phyloP scores from a whole-genome alignment of 1,139 yeast species.

The Debaryomyces nepalensis region DNA sequence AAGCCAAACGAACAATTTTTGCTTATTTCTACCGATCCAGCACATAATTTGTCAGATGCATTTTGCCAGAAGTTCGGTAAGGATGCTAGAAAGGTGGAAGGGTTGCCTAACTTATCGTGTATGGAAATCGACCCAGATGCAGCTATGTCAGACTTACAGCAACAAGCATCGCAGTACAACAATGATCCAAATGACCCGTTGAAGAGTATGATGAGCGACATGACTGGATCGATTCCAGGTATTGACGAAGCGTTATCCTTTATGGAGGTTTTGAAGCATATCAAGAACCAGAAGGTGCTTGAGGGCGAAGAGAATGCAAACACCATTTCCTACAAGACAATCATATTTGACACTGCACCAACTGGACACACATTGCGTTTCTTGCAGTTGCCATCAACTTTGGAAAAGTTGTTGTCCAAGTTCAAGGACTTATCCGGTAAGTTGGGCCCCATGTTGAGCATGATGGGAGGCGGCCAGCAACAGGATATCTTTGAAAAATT shows the following conservation, averaged over 20 bases:
- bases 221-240: slow-evolving; percentile 96
- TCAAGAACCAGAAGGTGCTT: slow-evolving; percentile 67
- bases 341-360: slow-evolving; percentile 97
- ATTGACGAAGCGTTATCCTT: slow-evolving; percentile 97
- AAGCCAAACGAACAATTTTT: slow-evolving; percentile 82
- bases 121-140: slow-evolving; percentile 99
- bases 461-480: slow-evolving; percentile 72
- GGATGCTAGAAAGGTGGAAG: slow-evolving; percentile 93
- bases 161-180: slow-evolving; percentile 59
- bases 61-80: slow-evolving; percentile 97
- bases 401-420: slow-evolving; percentile 84
- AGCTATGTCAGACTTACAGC: slow-evolving; percentile 86
- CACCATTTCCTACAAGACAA: slow-evolving; percentile 66
- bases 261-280: slow-evolving; percentile 96
- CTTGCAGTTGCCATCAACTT: slow-evolving; percentile 88
- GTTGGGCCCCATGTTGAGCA: slow-evolving; percentile 88
- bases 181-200: slow-evolving; percentile 64
- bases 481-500: slow-evolving; percentile 83
- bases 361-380: slow-evolving; percentile 97
- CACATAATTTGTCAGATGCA: slow-evolving; percentile 95
- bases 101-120: slow-evolving; percentile 84
- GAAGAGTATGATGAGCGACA: slow-evolving; percentile 79
- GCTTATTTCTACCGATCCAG: slow-evolving; percentile 96
- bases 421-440: slow-evolving; percentile 83
- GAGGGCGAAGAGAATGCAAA: slow-evolving; percentile 27